Base-by-base conservation (phyloP, 768 basidiomycete genomes). In the Pholiota microspora region DNA sequence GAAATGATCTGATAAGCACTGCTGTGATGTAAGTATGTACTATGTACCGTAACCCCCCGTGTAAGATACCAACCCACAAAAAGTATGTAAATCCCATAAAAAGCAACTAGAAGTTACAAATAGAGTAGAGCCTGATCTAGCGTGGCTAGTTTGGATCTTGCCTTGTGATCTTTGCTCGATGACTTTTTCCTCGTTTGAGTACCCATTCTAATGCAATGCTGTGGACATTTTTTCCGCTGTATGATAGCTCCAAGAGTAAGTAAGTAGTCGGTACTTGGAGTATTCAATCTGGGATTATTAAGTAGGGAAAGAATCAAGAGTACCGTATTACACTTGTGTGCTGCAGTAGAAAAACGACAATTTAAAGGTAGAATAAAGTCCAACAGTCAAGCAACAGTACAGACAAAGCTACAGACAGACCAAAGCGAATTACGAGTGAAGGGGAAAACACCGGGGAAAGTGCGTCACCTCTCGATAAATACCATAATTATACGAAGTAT, bases 1-100 rank as follows among this genome's bases (percentile, higher is more conserved):
- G 45, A 63, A 63, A 54, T 70, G 49, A 59, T 57, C 42, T 51
- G 34, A 40, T 42, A 31, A 31, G 7, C 29, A 29, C 45, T 47
- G 23, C 46, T 52, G 16, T 40, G 45, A 16, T 58, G 51, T 58
- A n/a, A n/a, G n/a, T n/a, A 59, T 60, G 57, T 59, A 56, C 42
- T 45, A 15, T 60, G 53, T 54, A 49, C 49, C n/a, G n/a, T n/a
- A n/a, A n/a, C n/a, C 40, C 31, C n/a, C 21, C 16, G 16, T 51
- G 51, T 51, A 51, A 36, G 51, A 51, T 51, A 51, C 51, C 50
- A 27, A 23, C 49, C 24, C 12, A 42, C 8, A 34, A 29, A 29
- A 32, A 45, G 18, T 15, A 34, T 49, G 32, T 35, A 35, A 21
- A 2, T 27, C 36, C 36, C 25, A 40, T 13, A 42, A 47, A 32